A percentile compares a stretch with the other conserved stretches of the same genome.
phyloP scores from a whole-genome alignment of 2,329 filamentous ascomycete species.

The Diplodia corticola region DNA sequence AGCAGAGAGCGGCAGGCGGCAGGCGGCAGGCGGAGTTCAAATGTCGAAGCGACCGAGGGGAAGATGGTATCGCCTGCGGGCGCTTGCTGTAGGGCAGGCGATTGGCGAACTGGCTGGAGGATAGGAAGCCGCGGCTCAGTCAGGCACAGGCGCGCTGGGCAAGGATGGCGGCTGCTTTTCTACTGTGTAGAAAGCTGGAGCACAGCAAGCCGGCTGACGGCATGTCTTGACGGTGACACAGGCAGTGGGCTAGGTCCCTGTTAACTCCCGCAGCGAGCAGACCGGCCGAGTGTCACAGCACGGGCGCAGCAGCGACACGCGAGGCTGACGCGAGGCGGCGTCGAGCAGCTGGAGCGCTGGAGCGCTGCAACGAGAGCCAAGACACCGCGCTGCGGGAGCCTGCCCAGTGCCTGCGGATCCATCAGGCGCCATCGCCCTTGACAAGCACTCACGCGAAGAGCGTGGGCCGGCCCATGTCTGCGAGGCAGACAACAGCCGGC shows the following conservation, averaged over 20 bases:
- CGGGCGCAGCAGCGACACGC: conserved; percentile 15
- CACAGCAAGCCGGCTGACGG: not conserved
- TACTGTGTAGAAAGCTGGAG: conserved; percentile 15
- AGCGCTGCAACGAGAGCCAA: not conserved
- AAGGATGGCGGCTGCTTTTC: conserved; percentile 19
- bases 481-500: conserved; percentile 5
- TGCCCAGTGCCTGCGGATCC: conserved; percentile 15
- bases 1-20: not conserved
- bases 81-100: conserved; percentile 12
- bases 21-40: not conserved
- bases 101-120: conserved; percentile 6
- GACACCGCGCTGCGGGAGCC: conserved; percentile 3
- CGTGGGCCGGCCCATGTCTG: not conserved
- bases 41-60: conserved; percentile 27
- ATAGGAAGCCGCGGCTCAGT: conserved; percentile 9
- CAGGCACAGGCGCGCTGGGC: conserved; percentile 14
- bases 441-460: conserved; percentile 6
- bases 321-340: conserved; percentile 18
- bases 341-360: not conserved
- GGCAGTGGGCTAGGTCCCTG: not conserved
- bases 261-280: conserved; percentile 2
- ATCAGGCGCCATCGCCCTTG: not conserved
- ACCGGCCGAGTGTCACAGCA: conserved; percentile 18
- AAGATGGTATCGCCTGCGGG: conserved; percentile 1
- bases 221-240: conserved; percentile 2